Evolutionary conservation across 1,139 yeast genomes (phyloP).

Genomic region (Komagataea norvegica): DNA sequence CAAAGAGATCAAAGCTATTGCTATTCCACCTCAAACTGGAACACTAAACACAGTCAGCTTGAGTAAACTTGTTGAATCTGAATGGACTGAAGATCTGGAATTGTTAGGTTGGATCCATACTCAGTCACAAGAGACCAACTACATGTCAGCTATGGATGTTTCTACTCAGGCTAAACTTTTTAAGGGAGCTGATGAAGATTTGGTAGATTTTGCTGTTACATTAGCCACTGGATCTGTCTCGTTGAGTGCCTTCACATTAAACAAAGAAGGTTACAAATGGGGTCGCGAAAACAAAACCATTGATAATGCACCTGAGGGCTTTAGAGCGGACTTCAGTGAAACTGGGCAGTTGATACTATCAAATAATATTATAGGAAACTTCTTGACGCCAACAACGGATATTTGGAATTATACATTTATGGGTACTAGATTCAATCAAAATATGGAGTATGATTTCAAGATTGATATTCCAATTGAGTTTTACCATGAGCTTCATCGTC

Average conservation of each 20-base stretch:
- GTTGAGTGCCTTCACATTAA: constrained; percentile 58
- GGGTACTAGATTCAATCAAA: constrained; percentile 77
- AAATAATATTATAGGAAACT: constrained; percentile 74
- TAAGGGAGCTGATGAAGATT: constrained; percentile 32
- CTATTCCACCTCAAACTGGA: constrained; percentile 86
- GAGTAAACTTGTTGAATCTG: constrained; percentile 46
- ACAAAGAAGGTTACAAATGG: constrained; percentile 72
- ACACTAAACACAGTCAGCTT: constrained; percentile 61
- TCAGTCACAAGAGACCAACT: constrained; percentile 56
- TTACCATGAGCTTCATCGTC: constrained; percentile 84
- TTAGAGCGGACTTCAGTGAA: constrained; percentile 51
- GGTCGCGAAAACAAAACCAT: constrained; percentile 59
- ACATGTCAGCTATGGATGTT: constrained; percentile 67
- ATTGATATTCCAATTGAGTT: constrained; percentile 77
- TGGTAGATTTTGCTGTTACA: constrained; percentile 61
- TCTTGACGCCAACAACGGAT: constrained; percentile 78
- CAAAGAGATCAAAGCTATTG: constrained; percentile 74
- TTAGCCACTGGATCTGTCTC: constrained; percentile 86
- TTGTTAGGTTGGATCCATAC: constrained; percentile 83
- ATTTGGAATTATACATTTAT: constrained; percentile 90
- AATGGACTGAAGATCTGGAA: constrained; percentile 45
- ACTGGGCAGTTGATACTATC: constrained; percentile 71
- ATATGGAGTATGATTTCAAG: constrained; percentile 57
- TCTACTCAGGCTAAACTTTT: constrained; percentile 50
- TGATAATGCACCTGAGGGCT: constrained; percentile 60